A percentile compares a stretch with the other conserved stretches of the same genome.
Evolutionary conservation across 192 early-diverging fungal genomes (phyloP).

Genomic region (Gonapodya sp.): DNA sequence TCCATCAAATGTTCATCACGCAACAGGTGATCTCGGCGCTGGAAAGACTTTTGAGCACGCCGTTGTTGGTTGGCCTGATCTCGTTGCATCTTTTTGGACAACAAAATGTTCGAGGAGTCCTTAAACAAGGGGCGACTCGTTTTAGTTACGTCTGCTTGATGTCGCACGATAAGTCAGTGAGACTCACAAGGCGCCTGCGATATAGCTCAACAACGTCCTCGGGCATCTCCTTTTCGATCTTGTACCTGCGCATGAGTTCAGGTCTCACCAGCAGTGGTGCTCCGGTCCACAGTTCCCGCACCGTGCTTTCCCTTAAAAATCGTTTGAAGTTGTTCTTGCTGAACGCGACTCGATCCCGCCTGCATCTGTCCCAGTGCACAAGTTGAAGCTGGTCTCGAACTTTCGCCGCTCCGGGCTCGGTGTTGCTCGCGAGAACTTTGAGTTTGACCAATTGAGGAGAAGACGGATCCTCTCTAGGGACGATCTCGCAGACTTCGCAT

Average conservation of each 20-base stretch:
- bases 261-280: conserved; percentile 55
- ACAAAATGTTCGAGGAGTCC: not conserved
- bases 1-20: not conserved
- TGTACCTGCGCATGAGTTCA: not conserved
- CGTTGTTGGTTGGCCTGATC: not conserved
- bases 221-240: not conserved
- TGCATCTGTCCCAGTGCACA: conserved; percentile 11
- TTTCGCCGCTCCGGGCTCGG: not conserved
- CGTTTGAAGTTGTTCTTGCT: conserved; percentile 63
- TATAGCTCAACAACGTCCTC: not conserved
- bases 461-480: conserved; percentile 3
- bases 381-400: not conserved
- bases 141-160: not conserved
- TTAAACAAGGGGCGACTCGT: not conserved
- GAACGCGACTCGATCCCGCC: conserved; percentile 51
- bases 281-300: conserved; percentile 55
- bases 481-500: conserved; percentile 13
- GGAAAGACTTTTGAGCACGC: not conserved
- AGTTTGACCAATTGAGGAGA: conserved; percentile 13
- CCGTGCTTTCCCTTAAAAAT: conserved; percentile 50
- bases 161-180: too few relatives aligned
- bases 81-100: not conserved
- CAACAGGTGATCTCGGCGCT: not conserved
- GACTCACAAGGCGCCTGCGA: not conserved
- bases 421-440: conserved; percentile 27